A percentile compares a stretch with the other conserved stretches of the same genome.
These are phyloP conservation scores for Gelatoporia subvermispora DNA, from an alignment of 768 basidiomycete genomes.

Conservation along the genomic window DNA sequence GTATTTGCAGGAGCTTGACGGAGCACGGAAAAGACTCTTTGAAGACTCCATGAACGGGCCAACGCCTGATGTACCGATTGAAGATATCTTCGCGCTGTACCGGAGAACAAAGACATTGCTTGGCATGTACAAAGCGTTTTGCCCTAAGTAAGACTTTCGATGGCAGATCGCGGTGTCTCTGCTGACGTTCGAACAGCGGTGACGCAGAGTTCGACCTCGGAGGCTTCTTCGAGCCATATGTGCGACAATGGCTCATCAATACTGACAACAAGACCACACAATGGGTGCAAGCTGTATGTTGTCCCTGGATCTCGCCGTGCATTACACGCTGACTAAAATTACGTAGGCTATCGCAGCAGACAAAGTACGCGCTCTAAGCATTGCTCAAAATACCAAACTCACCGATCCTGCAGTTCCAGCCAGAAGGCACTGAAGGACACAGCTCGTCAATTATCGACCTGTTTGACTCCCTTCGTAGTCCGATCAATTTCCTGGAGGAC, in stretches of 20 bases:
- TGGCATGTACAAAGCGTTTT: conserved; percentile 81
- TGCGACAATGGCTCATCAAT: conserved; percentile 82
- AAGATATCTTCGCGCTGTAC: conserved; percentile 87
- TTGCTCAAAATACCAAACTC: background rate
- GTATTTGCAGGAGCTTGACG: conserved; percentile 61
- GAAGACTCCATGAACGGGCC: conserved; percentile 85
- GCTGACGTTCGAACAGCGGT: conserved; percentile 32
- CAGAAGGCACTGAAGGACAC: conserved; percentile 75
- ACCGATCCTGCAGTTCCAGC: conserved; percentile 54
- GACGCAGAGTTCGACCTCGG: conserved; percentile 64
- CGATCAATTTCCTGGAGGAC: conserved; percentile 82
- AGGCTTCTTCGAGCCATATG: conserved; percentile 82
- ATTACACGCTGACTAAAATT: conserved; percentile 1
- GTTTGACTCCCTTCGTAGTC: conserved; percentile 89
- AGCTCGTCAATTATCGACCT: conserved; percentile 98
- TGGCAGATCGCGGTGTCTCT: background rate
- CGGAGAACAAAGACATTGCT: conserved; percentile 68
- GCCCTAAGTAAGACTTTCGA: conserved; percentile 54
- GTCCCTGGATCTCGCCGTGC: background rate
- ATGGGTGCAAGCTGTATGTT: conserved; percentile 88
- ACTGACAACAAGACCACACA: conserved; percentile 87
- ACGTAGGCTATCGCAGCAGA: conserved; percentile 75
- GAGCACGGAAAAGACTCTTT: conserved; percentile 66
- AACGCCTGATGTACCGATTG: conserved; percentile 82
- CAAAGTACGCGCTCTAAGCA: conserved; percentile 42